Evolutionary conservation across 805 yeast genomes (phyloP).

Genomic region (Barnettozyma salicaria): DNA sequence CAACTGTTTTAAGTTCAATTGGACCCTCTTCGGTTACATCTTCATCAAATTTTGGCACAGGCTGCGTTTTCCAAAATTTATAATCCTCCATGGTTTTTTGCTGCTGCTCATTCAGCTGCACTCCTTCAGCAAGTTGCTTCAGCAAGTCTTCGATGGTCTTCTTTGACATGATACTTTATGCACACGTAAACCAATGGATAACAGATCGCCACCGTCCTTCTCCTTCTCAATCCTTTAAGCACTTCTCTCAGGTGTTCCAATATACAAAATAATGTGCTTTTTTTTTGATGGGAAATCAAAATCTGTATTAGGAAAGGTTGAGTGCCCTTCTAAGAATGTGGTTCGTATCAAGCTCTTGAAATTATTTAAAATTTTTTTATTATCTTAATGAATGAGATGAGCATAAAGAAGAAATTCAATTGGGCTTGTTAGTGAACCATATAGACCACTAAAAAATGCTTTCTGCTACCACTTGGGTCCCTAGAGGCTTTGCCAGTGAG

Average conservation of each 20-base stretch:
- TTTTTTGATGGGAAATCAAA: too few relatives aligned
- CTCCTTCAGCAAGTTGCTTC: slow-evolving; percentile 29
- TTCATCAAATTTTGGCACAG: slow-evolving; percentile 77
- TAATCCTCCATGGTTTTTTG: slow-evolving; percentile 78
- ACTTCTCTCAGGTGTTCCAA: not conserved
- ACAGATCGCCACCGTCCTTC: not conserved
- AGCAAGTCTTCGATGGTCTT: slow-evolving; percentile 55
- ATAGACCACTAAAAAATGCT: slow-evolving; percentile 48
- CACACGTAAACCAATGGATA: not conserved
- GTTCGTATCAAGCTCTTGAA: not conserved
- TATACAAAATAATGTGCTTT: too few relatives aligned
- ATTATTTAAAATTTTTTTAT: slow-evolving; percentile 3
- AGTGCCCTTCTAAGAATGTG: too few relatives aligned
- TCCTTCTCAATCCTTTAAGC: not conserved
- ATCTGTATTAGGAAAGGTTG: too few relatives aligned
- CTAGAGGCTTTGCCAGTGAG: slow-evolving; percentile 91
- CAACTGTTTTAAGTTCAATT: slow-evolving; percentile 68
- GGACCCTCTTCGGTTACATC: slow-evolving; percentile 68
- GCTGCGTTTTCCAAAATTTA: slow-evolving; percentile 98
- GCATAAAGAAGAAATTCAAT: not conserved
- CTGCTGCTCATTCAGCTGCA: slow-evolving; percentile 47
- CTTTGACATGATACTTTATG: not conserved
- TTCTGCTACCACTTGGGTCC: slow-evolving; percentile 92
- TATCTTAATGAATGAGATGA: slow-evolving; percentile 6
- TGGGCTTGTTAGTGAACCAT: not conserved